Percentiles rank a stretch among this genome's conserved stretches.
Conservation (phyloP, 2,329 filamentous ascomycete species). For the Pyricularia pennisetigena region DNA sequence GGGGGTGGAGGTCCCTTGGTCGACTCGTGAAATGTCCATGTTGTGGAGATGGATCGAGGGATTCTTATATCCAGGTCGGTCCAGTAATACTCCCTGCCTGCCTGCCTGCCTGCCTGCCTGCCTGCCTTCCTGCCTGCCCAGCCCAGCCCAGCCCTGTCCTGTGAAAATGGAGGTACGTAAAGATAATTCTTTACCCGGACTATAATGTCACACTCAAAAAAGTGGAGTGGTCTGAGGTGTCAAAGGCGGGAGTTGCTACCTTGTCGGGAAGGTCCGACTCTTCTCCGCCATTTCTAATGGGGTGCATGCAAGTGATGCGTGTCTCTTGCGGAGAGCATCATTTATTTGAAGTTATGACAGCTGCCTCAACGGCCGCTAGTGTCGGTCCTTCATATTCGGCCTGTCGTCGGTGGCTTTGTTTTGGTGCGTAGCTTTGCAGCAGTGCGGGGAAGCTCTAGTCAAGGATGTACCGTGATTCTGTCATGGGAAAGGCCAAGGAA, state of each 20-base stretch:
- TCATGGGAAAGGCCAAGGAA: neutral
- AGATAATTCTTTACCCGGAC: too few relatives aligned
- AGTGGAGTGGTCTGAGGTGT: neutral
- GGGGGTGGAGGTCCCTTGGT: neutral
- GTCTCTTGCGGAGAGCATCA: neutral
- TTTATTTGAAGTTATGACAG: neutral
- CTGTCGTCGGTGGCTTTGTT: neutral
- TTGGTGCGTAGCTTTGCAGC: neutral
- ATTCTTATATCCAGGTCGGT: neutral
- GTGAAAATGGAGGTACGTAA: too few relatives aligned
- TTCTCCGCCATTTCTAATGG: neutral
- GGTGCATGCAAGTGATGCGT: neutral
- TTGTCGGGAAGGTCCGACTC: neutral
- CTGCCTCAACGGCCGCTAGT: neutral
- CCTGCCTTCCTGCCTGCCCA: too few relatives aligned
- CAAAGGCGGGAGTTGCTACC: neutral
- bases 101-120: too few relatives aligned
- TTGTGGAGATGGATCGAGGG: neutral
- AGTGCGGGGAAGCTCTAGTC: neutral
- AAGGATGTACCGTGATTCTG: neutral
- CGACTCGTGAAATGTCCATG: neutral
- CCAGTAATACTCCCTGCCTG: too few relatives aligned
- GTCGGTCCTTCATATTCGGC: neutral
- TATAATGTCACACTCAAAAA: neutral
- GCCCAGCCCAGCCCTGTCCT: too few relatives aligned